Percentiles rank a stretch among this genome's conserved stretches.
Evolutionary conservation across 2,329 filamentous ascomycete genomes (phyloP).

Genomic region (Mollisia scopiformis): DNA sequence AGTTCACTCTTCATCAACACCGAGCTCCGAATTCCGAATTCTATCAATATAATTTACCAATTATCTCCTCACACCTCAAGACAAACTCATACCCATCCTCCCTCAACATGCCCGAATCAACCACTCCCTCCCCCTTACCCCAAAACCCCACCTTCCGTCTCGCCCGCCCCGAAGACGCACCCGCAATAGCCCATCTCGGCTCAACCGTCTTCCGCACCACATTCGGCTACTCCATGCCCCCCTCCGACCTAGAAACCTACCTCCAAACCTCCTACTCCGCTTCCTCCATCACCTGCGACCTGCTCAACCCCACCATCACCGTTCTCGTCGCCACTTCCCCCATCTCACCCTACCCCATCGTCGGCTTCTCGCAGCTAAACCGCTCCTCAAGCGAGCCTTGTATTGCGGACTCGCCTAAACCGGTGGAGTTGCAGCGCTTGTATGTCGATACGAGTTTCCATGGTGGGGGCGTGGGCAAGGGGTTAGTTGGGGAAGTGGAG

Average conservation of each 20-base stretch:
- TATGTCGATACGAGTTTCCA: conserved; percentile 43
- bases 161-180: conserved; percentile 34
- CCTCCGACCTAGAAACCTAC: conserved; percentile 42
- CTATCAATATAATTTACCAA: not conserved
- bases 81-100: not conserved
- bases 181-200: conserved; percentile 40
- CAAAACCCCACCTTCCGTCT: conserved; percentile 29
- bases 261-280: conserved; percentile 42
- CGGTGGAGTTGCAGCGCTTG: conserved; percentile 46
- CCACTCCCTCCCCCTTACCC: not conserved
- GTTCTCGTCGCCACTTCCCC: conserved; percentile 35
- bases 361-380: conserved; percentile 47
- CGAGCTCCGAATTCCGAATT: not conserved
- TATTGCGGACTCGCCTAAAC: conserved; percentile 33
- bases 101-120: conserved; percentile 15
- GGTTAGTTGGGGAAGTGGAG: conserved; percentile 37
- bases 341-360: conserved; percentile 24
- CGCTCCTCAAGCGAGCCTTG: conserved; percentile 43
- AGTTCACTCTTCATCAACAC: not conserved
- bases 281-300: conserved; percentile 29
- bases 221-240: conserved; percentile 46
- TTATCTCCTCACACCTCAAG: not conserved
- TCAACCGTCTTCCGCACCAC: conserved; percentile 41
- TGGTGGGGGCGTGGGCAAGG: conserved; percentile 43
- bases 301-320: conserved; percentile 30